These are phyloP conservation scores for Arachnomyces sp. DNA, from an alignment of 2,329 filamentous ascomycete genomes.

Conservation along the genomic window DNA sequence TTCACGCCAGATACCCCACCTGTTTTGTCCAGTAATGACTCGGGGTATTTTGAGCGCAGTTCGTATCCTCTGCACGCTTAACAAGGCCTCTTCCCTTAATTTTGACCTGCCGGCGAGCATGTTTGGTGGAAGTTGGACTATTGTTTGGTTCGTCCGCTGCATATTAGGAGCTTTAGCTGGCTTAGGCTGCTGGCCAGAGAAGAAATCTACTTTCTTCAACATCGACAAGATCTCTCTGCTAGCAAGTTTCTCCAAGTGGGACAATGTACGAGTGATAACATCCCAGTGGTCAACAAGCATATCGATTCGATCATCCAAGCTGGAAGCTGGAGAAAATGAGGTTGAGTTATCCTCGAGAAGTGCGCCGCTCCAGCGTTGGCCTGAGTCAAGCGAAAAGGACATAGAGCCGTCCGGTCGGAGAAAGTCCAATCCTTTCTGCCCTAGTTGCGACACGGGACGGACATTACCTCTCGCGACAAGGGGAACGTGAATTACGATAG, in stretches of 20 bases:
- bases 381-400: constrained; percentile 36
- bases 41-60: constrained; percentile 50
- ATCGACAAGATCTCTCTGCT: constrained; percentile 45
- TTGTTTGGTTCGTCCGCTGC: constrained; percentile 42
- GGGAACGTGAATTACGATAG: constrained; percentile 50
- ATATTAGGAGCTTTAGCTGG: constrained; percentile 39
- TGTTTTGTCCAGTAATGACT: constrained; percentile 51
- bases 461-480: constrained; percentile 26
- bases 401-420: constrained; percentile 22
- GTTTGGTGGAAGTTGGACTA: constrained; percentile 44
- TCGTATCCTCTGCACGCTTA: constrained; percentile 44
- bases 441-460: constrained; percentile 30
- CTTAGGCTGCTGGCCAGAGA: constrained; percentile 34
- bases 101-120: constrained; percentile 38
- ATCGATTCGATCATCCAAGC: constrained; percentile 48
- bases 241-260: constrained; percentile 46
- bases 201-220: constrained; percentile 41
- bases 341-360: constrained; percentile 35
- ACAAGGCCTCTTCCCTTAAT: constrained; percentile 41
- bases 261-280: constrained; percentile 49
- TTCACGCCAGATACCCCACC: constrained; percentile 55
- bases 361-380: constrained; percentile 29
- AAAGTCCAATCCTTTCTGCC: constrained; percentile 25
- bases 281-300: constrained; percentile 53
- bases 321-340: constrained; percentile 41